These are phyloP conservation scores for Ailanthus altissimus DNA, from an alignment of 345 rosid species.

Conservation along the genomic window DNA sequence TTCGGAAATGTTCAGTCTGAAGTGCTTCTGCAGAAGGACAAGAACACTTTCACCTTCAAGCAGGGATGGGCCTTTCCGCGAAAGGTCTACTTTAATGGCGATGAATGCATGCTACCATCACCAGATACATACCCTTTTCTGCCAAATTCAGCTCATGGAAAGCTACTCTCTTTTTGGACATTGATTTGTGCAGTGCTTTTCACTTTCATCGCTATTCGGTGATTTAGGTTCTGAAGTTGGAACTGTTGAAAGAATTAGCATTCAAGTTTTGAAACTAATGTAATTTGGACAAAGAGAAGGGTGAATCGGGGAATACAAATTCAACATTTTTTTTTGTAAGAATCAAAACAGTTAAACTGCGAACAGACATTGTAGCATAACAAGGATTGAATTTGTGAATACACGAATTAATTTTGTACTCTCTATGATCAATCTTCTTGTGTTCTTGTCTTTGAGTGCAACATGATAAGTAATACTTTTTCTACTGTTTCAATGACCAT, in stretches of 20 bases:
- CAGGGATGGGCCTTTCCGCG: conserved; percentile 96
- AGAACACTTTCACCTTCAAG: conserved; percentile 73
- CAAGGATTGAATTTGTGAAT: conserved; percentile 1
- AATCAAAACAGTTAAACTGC: neutral
- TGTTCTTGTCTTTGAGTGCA: neutral
- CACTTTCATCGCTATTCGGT: conserved; percentile 34
- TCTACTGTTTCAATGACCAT: too few relatives aligned
- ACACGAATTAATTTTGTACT: neutral
- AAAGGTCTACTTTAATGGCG: conserved; percentile 90
- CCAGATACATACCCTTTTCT: conserved; percentile 85
- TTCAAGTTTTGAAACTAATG: conserved; percentile 2
- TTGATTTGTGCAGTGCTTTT: conserved; percentile 34
- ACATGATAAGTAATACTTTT: neutral
- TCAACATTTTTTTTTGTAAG: conserved; percentile 18
- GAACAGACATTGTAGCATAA: conserved; percentile 8
- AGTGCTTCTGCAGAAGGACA: conserved; percentile 75
- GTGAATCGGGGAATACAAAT: neutral
- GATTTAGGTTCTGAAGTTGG: conserved; percentile 15
- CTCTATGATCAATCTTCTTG: neutral
- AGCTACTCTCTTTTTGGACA: conserved; percentile 30
- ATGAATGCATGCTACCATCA: conserved; percentile 84
- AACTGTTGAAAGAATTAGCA: neutral
- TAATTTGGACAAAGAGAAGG: neutral
- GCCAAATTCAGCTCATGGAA: conserved; percentile 54
- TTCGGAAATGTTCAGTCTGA: conserved; percentile 88